phyloP scores from a whole-genome alignment of 257 asterid genomes.

The Nicotiana noctiflora region DNA sequence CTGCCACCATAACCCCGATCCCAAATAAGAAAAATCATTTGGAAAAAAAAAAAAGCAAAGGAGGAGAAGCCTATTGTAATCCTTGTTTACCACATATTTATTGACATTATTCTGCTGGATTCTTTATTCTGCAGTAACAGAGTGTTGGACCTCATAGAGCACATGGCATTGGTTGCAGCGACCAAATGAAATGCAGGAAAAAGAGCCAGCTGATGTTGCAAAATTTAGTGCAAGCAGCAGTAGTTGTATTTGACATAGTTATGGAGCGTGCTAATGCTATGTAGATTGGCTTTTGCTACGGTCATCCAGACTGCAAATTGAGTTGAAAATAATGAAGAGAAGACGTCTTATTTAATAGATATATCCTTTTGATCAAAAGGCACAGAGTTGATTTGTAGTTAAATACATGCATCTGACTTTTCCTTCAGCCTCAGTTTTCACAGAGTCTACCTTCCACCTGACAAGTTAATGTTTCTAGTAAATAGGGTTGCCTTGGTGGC shows the following conservation, averaged over 20 bases:
- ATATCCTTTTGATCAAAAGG: no score
- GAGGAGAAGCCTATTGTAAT: no score
- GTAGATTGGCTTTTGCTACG: no score
- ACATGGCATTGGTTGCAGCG: conserved; percentile 90
- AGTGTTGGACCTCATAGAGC: conserved; percentile 86
- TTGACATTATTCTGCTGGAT: neutral
- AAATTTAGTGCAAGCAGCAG: neutral
- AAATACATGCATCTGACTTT: no score
- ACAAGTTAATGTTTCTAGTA: neutral
- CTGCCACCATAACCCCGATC: conserved; percentile 20
- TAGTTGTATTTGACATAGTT: neutral
- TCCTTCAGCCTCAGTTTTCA: neutral
- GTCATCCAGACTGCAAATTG: no score
- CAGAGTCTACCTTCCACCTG: neutral
- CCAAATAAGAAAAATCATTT: neutral
- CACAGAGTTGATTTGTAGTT: no score
- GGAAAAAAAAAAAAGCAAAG: neutral
- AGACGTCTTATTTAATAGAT: no score
- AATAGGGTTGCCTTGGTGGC: neutral
- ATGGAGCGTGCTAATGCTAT: neutral
- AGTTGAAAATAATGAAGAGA: no score
- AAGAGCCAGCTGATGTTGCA: neutral
- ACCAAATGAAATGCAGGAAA: conserved; percentile 22
- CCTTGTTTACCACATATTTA: neutral
- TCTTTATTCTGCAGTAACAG: conserved; percentile 49